Conservation (phyloP, 345 rosid genomes). For the Ceriops zippeliana region DNA sequence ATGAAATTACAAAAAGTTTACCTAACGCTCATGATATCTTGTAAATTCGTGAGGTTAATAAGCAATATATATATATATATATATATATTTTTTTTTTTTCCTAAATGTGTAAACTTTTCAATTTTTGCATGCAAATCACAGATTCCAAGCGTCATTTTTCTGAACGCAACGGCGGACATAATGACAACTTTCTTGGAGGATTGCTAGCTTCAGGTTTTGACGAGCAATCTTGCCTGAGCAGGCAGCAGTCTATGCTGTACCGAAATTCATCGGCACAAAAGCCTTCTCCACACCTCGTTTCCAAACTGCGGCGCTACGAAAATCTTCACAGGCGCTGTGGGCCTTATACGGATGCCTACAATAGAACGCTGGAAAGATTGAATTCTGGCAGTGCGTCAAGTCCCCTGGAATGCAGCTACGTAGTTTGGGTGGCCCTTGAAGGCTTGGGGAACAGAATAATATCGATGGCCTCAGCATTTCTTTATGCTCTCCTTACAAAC, state of each 20-base stretch:
- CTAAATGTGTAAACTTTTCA: too few species aligned
- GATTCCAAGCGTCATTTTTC: not conserved
- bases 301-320: conserved; percentile 20
- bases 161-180: not conserved
- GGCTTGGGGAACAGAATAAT: conserved; percentile 29
- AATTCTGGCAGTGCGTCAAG: not conserved
- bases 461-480: conserved; percentile 18
- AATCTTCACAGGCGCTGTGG: conserved; percentile 19
- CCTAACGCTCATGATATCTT: too few species aligned
- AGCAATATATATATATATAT: too few species aligned
- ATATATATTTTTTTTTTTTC: too few species aligned
- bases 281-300: conserved; percentile 16
- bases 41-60: too few species aligned
- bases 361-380: not conserved
- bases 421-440: conserved; percentile 9
- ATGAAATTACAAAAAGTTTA: too few species aligned
- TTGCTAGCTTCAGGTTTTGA: conserved; percentile 14
- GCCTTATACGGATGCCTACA: conserved; percentile 13
- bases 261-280: conserved; percentile 7
- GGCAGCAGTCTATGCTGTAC: conserved; percentile 1
- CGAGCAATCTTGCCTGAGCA: conserved; percentile 16
- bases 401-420: conserved; percentile 14
- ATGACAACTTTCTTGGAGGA: conserved; percentile 7
- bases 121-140: not conserved
- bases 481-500: conserved; percentile 24